A percentile compares a stretch with the other conserved stretches of the same genome.
Conservation (phyloP, 2,329 filamentous ascomycete genomes). For the Orbilia blumenaviensis region DNA sequence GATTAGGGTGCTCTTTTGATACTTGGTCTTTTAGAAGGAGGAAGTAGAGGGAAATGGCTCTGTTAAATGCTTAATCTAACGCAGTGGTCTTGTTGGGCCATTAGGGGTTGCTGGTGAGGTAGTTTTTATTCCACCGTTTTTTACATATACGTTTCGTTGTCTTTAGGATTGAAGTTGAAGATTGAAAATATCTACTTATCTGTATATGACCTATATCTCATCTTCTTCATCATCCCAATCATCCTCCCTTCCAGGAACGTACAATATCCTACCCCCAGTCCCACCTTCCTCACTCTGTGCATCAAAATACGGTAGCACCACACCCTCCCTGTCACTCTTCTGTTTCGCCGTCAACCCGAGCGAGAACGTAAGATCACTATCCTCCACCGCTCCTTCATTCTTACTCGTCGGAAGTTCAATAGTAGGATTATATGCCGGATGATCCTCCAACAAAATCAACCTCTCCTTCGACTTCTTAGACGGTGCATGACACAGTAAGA, state of each 20-base stretch:
- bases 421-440: constrained; percentile 72
- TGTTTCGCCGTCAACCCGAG: constrained; percentile 91
- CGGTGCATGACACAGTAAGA: constrained; percentile 62
- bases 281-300: constrained; percentile 84
- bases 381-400: constrained; percentile 61
- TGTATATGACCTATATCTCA: constrained; percentile 76
- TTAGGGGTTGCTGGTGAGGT: constrained; percentile 22
- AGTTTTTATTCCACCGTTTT: too few species aligned
- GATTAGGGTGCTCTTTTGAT: constrained; percentile 5
- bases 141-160: too few species aligned
- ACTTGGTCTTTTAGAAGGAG: constrained; percentile 12
- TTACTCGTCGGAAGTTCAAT: constrained; percentile 60
- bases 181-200: too few species aligned
- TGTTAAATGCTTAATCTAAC: constrained; percentile 51
- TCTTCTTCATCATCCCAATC: constrained; percentile 97
- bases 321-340: constrained; percentile 81
- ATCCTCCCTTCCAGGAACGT: constrained; percentile 93
- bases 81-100: constrained; percentile 15
- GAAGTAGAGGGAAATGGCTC: constrained; percentile 41
- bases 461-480: constrained; percentile 62
- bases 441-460: constrained; percentile 76
- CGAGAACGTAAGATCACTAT: constrained; percentile 76
- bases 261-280: constrained; percentile 90
- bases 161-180: too few species aligned
- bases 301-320: constrained; percentile 95